These are phyloP conservation scores for Wallacemonas sp. DNA, from an alignment of 208 protist species.

Conservation along the genomic window DNA sequence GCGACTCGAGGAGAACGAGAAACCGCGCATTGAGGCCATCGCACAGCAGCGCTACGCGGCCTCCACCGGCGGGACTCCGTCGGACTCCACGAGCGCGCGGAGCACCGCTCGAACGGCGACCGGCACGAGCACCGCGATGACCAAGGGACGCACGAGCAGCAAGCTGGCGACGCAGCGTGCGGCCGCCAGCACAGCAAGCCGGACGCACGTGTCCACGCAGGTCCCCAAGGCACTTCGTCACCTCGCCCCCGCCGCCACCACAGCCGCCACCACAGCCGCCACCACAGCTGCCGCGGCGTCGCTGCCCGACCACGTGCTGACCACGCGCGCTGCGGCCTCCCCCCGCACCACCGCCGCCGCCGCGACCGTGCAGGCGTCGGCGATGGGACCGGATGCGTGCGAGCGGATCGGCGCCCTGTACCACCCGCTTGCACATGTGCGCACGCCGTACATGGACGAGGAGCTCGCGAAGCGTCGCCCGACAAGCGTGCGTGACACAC, in stretches of 20 bases:
- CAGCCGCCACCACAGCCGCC: neutral
- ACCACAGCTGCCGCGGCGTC: neutral
- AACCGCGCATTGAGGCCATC: conserved; percentile 46
- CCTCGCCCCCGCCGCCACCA: conserved; percentile 15
- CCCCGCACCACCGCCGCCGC: neutral
- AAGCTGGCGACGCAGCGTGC: neutral
- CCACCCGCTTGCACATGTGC: conserved; percentile 62
- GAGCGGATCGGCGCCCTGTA: conserved; percentile 74
- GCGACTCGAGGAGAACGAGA: conserved; percentile 82
- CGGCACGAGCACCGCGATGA: neutral
- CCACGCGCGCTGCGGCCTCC: neutral
- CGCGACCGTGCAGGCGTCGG: conserved; percentile 1
- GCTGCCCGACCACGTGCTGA: neutral
- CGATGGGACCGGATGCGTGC: conserved; percentile 23
- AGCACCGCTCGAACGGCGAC: neutral
- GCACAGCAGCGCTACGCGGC: conserved; percentile 48
- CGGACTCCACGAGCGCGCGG: neutral
- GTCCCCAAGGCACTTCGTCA: conserved; percentile 28
- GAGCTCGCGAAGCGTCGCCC: conserved; percentile 34
- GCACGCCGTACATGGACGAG: conserved; percentile 67
- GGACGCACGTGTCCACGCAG: neutral
- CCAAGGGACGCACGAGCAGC: conserved; percentile 10
- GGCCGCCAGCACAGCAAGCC: neutral
- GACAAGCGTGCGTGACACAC: neutral
- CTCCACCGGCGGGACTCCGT: conserved; percentile 7